Base-by-base conservation (phyloP, 2,329 filamentous ascomycete species). In the Colletotrichum shisoi region DNA sequence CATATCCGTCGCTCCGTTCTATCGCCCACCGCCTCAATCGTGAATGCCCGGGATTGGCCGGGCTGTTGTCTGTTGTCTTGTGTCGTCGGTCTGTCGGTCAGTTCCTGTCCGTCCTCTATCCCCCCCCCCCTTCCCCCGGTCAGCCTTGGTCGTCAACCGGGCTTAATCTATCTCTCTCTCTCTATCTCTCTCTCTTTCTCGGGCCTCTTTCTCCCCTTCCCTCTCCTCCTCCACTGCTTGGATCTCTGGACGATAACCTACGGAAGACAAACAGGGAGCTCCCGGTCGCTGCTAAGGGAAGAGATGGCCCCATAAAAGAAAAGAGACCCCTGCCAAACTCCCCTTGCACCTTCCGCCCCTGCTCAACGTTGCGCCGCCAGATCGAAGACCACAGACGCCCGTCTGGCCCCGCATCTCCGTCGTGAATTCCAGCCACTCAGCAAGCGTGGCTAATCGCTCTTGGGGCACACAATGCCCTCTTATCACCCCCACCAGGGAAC, bases 401-500 rank as follows among this genome's bases (percentile, higher is more conserved):
- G 46, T 63, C 52, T 40, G 57, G 60, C 57, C 63, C 63, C 63
- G 52, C 53, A 27, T 54, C 19, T 49, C 31, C 40, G 49, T 63
- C 59, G 21, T 45, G 19, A 57, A 39, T 24, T 24, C 51, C 1
- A 40, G 31, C 64, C 48, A 67, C 45, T 67, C 54, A 63, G 31
- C 9, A 11, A 17, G 13, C 27, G 6, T 34, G 13, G 17, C 31
- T 12, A 31, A 13, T 19, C 48, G 31, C 34, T 13, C 49, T 54
- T 64, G 57, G 51, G 21, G 4, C 11, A 34, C 34, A 24, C 44
- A 37, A 42, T 44, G 27, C 52, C 56, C 57, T 34, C 66, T 68
- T 66, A 65, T 66, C 66, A 62, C 62, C 62, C 66, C 62, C 62
- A 62, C 62, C 21, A 66, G 57, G 61, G 62, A 68, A 68, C 62